These are phyloP conservation scores for Claviceps citrina DNA, from an alignment of 2,329 filamentous ascomycete species.

Conservation along the genomic window DNA sequence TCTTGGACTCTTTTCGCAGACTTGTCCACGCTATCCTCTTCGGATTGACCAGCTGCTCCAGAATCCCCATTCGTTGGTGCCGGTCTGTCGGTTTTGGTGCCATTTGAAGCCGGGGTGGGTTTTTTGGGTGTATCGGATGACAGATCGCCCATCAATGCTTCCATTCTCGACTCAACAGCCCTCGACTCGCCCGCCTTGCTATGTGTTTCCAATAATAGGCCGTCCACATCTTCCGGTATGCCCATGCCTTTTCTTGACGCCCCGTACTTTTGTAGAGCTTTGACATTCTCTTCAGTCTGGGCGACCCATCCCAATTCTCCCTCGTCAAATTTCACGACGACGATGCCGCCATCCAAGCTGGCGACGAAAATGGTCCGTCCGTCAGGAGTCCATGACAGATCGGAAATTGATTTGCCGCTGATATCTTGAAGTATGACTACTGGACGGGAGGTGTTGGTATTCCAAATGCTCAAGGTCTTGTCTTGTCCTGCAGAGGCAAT, in stretches of 20 bases:
- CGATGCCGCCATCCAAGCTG: constrained; percentile 77
- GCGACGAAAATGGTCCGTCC: constrained; percentile 75
- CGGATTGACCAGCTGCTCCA: constrained; percentile 17
- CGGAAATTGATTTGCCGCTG: constrained; percentile 80
- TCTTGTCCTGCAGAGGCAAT: constrained; percentile 95
- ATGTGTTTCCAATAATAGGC: constrained; percentile 71
- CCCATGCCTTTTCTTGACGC: constrained; percentile 76
- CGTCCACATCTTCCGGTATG: constrained; percentile 83
- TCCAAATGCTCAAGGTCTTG: constrained; percentile 93
- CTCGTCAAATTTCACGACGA: constrained; percentile 65
- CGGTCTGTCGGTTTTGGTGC: constrained; percentile 31
- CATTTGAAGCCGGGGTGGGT: constrained; percentile 31
- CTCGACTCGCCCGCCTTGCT: constrained; percentile 84
- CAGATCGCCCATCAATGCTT: constrained; percentile 87
- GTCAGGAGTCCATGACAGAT: constrained; percentile 86
- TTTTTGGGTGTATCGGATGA: constrained; percentile 38
- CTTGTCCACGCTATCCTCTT: constrained; percentile 37
- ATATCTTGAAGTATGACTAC: constrained; percentile 83
- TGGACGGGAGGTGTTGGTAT: constrained; percentile 83
- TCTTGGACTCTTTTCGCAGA: constrained; percentile 37
- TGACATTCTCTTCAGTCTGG: constrained; percentile 76
- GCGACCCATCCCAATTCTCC: constrained; percentile 86
- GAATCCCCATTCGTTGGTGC: constrained; percentile 24
- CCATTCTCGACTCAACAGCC: constrained; percentile 89
- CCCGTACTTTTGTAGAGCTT: constrained; percentile 82